Evolutionary conservation across 1,284 basidiomycete genomes (phyloP), one percentile per base, ranked within the genome.

Genomic region (Ceratobasidium sp.): DNA sequence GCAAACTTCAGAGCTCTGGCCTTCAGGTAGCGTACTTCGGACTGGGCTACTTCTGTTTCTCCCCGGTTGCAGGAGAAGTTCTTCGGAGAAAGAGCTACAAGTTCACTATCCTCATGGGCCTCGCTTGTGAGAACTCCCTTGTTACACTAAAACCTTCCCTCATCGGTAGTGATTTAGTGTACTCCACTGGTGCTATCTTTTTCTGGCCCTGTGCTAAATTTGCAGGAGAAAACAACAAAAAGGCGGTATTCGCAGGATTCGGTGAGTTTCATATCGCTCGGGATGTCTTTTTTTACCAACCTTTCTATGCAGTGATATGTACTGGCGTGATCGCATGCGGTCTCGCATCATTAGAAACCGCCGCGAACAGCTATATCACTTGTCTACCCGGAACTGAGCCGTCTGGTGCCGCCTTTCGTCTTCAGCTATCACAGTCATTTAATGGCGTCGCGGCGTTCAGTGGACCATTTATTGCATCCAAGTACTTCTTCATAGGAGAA

Each of bases 21-120:
- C 85, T 96, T 36, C 94, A 96, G 78, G 86, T 93, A 8, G 92
- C 92, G 3, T 96, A 95, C 81, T 96, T 95, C 76, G 79, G 90
- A 82, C 81, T 75, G 69, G 91, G 91, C 79, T 89, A 90, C 79
- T 86, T 92, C 75, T 85, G 87, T 72, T 89, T 83, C 79, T 81
- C 86, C 18, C 88, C 88, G 6, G 81, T 87, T 16, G 88, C 88
- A 14, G 86, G 87, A 60, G 77, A 83, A 48, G 85, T 88, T 75
- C 85, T 89, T 70, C 77, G 78, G 23, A 77, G 81, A 45, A 79
- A 78, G 48, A 82, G 83, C 10, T 85, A 85, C 82, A 83, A 81
- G 89, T 84, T 76, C 30, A 72, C 72, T 16, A 73, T 76, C 39
- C 43, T 74, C 16, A 73, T 75, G 73, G 74, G 74, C 21, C 50